These are phyloP conservation scores for Rhodotorula kratochvilovae DNA, from an alignment of 768 basidiomycete species.

Conservation along the genomic window DNA sequence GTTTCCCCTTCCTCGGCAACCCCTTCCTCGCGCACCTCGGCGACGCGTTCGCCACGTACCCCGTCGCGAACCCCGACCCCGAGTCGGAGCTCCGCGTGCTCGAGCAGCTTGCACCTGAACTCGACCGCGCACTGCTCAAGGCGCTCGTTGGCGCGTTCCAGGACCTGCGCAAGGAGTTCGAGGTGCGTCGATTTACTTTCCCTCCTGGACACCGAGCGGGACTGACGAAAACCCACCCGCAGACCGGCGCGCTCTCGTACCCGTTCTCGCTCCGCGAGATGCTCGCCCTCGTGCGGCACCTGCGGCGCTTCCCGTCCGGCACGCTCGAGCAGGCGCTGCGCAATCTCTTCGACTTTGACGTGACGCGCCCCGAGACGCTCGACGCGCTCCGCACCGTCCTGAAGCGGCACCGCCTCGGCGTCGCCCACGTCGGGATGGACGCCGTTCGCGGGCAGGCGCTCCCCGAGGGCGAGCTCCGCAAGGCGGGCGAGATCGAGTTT, in stretches of 20 bases:
- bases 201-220: too few species aligned
- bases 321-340: conserved; percentile 23
- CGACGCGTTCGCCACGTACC: conserved; percentile 23
- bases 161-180: conserved; percentile 25
- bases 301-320: conserved; percentile 15
- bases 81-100: conserved; percentile 18
- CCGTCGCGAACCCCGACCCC: conserved; percentile 29
- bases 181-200: too few species aligned
- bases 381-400: conserved; percentile 23
- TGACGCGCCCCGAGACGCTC: conserved; percentile 18
- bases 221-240: too few species aligned
- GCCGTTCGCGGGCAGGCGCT: conserved; percentile 13
- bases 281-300: conserved; percentile 29
- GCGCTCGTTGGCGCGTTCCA: conserved; percentile 15
- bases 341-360: conserved; percentile 35
- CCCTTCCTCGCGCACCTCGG: conserved; percentile 17
- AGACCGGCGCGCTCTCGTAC: conserved; percentile 21
- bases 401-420: conserved; percentile 15
- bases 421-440: conserved; percentile 26
- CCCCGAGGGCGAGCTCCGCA: not conserved
- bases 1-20: conserved; percentile 32
- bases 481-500: conserved; percentile 26
- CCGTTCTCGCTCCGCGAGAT: conserved; percentile 36
- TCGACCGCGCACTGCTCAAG: conserved; percentile 6
- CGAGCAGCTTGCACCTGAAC: conserved; percentile 18